Conservation (phyloP, 73 alveolate species). For the Diophrys appendiculata region DNA sequence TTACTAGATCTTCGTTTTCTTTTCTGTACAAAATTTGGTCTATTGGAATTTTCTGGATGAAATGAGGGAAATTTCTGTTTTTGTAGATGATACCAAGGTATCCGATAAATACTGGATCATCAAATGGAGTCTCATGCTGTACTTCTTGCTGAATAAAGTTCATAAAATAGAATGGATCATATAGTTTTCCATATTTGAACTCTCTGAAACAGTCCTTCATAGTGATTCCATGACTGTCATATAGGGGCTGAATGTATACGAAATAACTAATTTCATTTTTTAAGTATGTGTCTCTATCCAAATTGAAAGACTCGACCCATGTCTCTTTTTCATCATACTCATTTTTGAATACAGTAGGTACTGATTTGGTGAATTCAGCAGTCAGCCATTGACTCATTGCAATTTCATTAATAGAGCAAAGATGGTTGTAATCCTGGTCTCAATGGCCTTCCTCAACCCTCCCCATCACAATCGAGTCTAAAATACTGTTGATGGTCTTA, state of each 20-base stretch:
- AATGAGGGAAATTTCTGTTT: background rate
- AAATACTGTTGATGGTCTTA: background rate
- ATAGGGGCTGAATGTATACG: background rate
- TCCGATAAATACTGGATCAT: background rate
- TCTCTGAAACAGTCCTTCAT: background rate
- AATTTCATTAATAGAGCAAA: conserved; percentile 12
- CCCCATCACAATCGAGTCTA: conserved; percentile 24
- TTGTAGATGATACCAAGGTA: background rate
- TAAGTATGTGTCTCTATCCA: background rate
- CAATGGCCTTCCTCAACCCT: background rate
- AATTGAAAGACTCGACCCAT: background rate
- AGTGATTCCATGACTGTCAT: background rate
- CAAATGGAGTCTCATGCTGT: background rate
- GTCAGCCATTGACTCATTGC: conserved; percentile 9
- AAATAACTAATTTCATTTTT: background rate
- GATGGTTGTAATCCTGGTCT: background rate
- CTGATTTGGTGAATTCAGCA: background rate
- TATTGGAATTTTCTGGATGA: background rate
- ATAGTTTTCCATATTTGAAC: background rate
- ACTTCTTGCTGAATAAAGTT: background rate
- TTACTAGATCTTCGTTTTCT: background rate
- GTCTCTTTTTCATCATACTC: background rate
- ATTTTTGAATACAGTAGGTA: conserved; percentile 3
- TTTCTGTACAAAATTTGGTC: background rate
- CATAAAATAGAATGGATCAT: background rate